Evolutionary conservation across 2,329 filamentous ascomycete genomes (phyloP).

Genomic region (Botryotinia narcissicola): DNA sequence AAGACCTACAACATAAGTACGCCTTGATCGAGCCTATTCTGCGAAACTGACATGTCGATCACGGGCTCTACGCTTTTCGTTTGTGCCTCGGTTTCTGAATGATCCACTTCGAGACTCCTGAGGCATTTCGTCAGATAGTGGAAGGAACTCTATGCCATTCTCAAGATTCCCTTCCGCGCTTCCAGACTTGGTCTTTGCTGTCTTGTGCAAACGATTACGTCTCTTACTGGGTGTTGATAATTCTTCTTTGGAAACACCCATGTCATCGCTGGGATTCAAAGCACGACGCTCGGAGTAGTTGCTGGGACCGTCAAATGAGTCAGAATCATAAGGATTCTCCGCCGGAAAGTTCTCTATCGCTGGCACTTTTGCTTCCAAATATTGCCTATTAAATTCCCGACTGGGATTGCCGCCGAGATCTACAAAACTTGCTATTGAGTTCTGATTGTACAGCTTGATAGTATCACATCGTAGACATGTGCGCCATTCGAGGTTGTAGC

Average conservation of each 20-base stretch:
- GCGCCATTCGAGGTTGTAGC: constrained; percentile 6
- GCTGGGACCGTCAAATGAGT: background rate
- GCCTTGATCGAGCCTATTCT: background rate
- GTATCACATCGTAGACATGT: constrained; percentile 3
- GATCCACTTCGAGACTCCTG: background rate
- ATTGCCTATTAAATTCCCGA: background rate
- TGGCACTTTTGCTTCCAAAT: background rate
- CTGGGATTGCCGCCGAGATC: background rate
- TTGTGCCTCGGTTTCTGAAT: background rate
- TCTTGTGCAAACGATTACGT: background rate
- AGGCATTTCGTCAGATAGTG: background rate
- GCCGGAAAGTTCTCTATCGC: too few relatives aligned
- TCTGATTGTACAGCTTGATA: background rate
- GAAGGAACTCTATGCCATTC: background rate
- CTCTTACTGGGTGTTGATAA: background rate
- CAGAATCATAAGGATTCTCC: background rate
- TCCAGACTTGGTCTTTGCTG: background rate
- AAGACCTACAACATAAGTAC: background rate
- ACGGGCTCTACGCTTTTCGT: background rate
- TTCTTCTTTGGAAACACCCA: background rate
- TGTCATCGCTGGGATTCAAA: background rate
- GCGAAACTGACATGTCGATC: constrained; percentile 9
- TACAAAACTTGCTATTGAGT: background rate
- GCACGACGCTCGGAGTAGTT: background rate
- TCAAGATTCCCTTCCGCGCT: background rate